Conservation (phyloP, 2,329 filamentous ascomycete species). For the Penicillium hesseltinei region DNA sequence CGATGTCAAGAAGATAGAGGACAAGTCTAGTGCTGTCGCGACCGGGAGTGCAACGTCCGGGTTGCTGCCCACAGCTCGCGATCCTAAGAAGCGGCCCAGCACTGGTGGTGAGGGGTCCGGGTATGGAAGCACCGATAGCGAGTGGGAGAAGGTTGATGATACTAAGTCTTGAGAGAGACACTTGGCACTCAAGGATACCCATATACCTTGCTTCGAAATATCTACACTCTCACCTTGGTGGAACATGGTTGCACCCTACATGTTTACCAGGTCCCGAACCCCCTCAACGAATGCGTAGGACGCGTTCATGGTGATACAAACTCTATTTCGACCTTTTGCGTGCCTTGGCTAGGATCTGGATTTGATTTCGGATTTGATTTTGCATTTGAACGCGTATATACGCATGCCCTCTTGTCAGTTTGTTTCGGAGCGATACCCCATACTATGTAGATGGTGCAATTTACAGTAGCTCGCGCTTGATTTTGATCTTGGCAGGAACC, state of each 20-base stretch:
- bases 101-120: conserved; percentile 52
- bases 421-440: conserved; percentile 8
- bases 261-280: neutral
- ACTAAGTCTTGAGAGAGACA: conserved; percentile 15
- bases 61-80: conserved; percentile 50
- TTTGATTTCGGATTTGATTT: neutral
- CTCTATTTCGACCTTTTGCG: neutral
- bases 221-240: neutral
- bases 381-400: neutral
- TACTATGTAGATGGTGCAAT: conserved; percentile 6
- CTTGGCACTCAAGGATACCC: neutral
- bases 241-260: neutral
- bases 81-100: conserved; percentile 47
- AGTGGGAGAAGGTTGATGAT: conserved; percentile 89
- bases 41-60: conserved; percentile 30
- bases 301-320: neutral
- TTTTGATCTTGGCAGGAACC: neutral
- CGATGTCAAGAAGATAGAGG: conserved; percentile 15
- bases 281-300: neutral
- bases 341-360: neutral
- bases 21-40: conserved; percentile 13
- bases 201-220: neutral
- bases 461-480: neutral
- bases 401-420: neutral
- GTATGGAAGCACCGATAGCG: conserved; percentile 79